Base-by-base conservation (phyloP, 768 basidiomycete species). In the Hydnomerulius pinastri region DNA sequence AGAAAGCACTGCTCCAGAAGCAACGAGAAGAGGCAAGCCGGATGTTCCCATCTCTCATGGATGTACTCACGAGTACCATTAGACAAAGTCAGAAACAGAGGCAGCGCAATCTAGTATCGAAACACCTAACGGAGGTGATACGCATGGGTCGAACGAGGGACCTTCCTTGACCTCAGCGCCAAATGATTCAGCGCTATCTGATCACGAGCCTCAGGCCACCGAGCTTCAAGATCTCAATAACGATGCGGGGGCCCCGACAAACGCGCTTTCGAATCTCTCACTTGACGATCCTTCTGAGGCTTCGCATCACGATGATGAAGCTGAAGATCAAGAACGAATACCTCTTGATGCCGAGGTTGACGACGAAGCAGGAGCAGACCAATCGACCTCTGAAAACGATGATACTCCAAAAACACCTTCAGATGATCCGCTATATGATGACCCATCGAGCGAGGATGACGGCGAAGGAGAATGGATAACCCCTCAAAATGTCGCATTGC, bases 391-490 rank as follows among this genome's bases (percentile, higher is more conserved):
- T n/a, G 24, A 25, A 13, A 13, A 37, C 43, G 49, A 40, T 44
- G 25, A 43, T 38, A 12, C 47, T 24, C 18, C 39, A 24, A 18
- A 55, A n/a, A 55, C 46, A 41, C 58, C 54, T 37, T 36, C 56
- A 6, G 53, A 61, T 30, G 25, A 8, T 9, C 76, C 77, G 1
- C 56, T 90, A 10, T 90, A 81, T 57, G 89, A 89, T 18, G 89
- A 91, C 65, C 87, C 87, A 1, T 86, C 83, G 0, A 84, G 86
- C 52, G 77, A 80, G 17, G 90, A 92, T 53, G 90, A 92, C 55
- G 89, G 86, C 12, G 89, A 88, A 66, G 93, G 92, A 7, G 94
- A 95, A 64, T 99, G 97, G 97, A 97, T 99, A 67, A 99, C 94
- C 12, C 94, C 92, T 0, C 73, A 79, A 44, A 99, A 97, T 63